Percentiles rank a stretch among this genome's conserved stretches.
phyloP scores from a whole-genome alignment of 306 rosid genomes.

The Prinsepia uniflora region DNA sequence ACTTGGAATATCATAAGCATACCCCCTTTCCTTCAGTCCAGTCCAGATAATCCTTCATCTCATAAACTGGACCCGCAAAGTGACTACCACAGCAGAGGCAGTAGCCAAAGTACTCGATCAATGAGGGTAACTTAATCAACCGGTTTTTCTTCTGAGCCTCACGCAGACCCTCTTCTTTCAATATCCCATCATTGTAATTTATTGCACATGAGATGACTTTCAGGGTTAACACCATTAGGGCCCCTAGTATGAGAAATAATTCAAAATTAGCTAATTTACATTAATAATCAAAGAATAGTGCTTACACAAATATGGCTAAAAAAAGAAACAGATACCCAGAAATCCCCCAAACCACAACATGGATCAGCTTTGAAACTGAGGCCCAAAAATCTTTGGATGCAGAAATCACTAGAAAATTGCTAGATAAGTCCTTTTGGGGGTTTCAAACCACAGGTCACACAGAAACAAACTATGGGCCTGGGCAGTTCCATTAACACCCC shows the following conservation, averaged over 20 bases:
- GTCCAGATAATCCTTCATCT: slow-evolving; percentile 88
- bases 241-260: slow-evolving; percentile 52
- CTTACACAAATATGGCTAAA: background rate
- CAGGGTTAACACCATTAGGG: slow-evolving; percentile 86
- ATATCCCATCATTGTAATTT: slow-evolving; percentile 79
- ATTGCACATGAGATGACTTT: slow-evolving; percentile 86
- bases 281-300: background rate
- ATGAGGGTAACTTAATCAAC: slow-evolving; percentile 63
- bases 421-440: too few relatives aligned
- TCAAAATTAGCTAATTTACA: slow-evolving; percentile 15
- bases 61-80: slow-evolving; percentile 96
- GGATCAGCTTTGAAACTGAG: too few relatives aligned
- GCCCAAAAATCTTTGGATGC: too few relatives aligned
- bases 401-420: too few relatives aligned
- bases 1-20: slow-evolving; percentile 13
- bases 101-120: slow-evolving; percentile 77
- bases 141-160: slow-evolving; percentile 85
- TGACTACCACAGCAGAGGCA: slow-evolving; percentile 93
- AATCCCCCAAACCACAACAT: too few relatives aligned
- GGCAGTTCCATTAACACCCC: too few relatives aligned
- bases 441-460: too few relatives aligned
- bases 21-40: slow-evolving; percentile 96
- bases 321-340: too few relatives aligned
- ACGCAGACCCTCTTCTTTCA: slow-evolving; percentile 78
- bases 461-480: too few relatives aligned